Base-by-base conservation (phyloP, 768 basidiomycete species). In the Hysterangium stoloniferum region DNA sequence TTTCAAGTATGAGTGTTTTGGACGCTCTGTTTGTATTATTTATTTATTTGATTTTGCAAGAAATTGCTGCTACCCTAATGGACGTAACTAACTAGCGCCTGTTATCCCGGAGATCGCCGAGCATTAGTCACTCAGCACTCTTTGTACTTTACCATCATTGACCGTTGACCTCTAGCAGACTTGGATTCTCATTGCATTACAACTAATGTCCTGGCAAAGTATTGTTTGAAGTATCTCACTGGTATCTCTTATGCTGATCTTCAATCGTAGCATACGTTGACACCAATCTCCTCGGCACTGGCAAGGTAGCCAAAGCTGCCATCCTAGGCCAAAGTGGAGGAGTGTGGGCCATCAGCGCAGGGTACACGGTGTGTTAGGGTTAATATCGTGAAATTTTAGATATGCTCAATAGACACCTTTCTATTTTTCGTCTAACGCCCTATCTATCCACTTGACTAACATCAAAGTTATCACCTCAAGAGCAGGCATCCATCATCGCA, bases 131-230 rank as follows among this genome's bases (percentile, higher is more conserved):
- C 33, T 19, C 1, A 28, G 20, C 6, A 27, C 19, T 37, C 19
- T 36, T n/a, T 24, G n/a, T 41, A 19, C 37, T 24, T 32, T 41
- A 51, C 17, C 35, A 51, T 9, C 38, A 7, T 29, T 22, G 31
- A 40, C 40, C 11, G 22, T 25, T 41, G 7, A 3, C 28, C 28
- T 25, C 11, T 4, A 12, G 20, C 6, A 41, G 11, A 41, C 19
- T 12, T 17, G 12, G 2, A 2, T 41, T 17, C 28, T 41, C 28
- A 11, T 12, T 25, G 8, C 19, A 22, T 41, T 20, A 17, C 11
- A 11, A 11, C 11, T 48, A 51, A 84, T 86, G 84, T 84, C 82
- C 61, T 85, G 84, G 82, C 80, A 84, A 80, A 56, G 83, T 86
- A 54, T 31, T 38, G 24, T 25, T 34, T 8, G 20, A 12, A 28